These are phyloP conservation scores for Chlamydomonas incerta DNA, from an alignment of 139 green algal genomes.

Conservation along the genomic window DNA sequence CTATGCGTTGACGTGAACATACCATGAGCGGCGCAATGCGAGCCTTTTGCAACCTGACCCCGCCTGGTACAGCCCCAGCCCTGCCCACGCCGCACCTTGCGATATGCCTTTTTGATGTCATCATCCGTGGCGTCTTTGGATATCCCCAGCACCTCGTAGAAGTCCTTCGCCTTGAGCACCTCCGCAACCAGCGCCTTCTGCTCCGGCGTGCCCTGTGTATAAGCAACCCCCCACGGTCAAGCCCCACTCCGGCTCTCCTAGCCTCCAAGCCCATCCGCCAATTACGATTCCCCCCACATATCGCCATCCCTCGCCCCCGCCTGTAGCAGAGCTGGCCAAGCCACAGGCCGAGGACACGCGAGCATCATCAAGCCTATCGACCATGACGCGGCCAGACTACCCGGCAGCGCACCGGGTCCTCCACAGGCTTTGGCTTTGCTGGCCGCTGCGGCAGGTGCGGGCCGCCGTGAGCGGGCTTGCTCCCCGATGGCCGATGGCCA, in stretches of 20 bases:
- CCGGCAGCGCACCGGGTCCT: not conserved
- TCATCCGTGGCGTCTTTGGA: conserved; percentile 56
- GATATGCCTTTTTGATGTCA: conserved; percentile 77
- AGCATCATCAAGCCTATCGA: no score
- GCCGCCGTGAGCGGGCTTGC: not conserved
- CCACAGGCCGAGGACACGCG: no score
- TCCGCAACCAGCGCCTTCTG: conserved; percentile 58
- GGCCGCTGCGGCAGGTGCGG: not conserved
- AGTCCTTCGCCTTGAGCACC: conserved; percentile 60
- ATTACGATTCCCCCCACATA: not conserved
- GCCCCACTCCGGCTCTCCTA: no score
- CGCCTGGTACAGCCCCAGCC: no score
- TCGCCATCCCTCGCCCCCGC: not conserved
- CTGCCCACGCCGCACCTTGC: conserved; percentile 57
- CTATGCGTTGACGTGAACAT: no score
- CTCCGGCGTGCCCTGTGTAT: conserved; percentile 56
- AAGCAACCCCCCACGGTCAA: no score
- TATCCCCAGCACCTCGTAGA: conserved; percentile 69
- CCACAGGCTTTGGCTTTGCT: not conserved
- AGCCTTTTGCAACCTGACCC: no score
- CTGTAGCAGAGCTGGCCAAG: no score
- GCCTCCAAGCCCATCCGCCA: no score
- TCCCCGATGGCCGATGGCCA: not conserved
- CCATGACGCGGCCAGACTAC: no score
- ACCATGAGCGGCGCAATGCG: no score